phyloP scores from a whole-genome alignment of 2,329 filamentous ascomycete species.

The Amauroascus niger region DNA sequence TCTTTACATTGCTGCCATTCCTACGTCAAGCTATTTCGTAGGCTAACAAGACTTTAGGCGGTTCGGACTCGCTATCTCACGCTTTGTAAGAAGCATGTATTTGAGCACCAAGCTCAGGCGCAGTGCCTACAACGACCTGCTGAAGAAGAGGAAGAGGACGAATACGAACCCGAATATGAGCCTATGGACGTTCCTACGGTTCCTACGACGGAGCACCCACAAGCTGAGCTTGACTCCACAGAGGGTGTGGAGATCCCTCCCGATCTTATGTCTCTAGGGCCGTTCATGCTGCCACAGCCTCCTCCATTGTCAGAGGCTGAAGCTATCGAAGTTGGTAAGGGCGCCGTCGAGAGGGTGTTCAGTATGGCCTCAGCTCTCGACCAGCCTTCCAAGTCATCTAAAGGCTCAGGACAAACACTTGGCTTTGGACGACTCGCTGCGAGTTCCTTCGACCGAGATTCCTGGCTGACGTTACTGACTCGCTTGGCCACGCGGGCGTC shows the following conservation, averaged over 20 bases:
- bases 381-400: conserved; percentile 50
- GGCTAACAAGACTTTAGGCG: conserved; percentile 21
- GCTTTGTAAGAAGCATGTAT: conserved; percentile 30
- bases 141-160: conserved; percentile 63
- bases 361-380: conserved; percentile 65
- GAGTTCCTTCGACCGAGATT: conserved; percentile 72
- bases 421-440: conserved; percentile 80
- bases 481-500: conserved; percentile 73
- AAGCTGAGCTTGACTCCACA: conserved; percentile 64
- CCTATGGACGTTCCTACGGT: conserved; percentile 48
- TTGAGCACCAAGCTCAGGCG: conserved; percentile 18
- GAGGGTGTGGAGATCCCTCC: conserved; percentile 62
- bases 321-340: conserved; percentile 62
- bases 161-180: conserved; percentile 83
- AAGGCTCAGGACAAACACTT: conserved; percentile 36
- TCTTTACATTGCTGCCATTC: conserved; percentile 5
- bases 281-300: conserved; percentile 71
- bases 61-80: conserved; percentile 33
- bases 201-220: conserved; percentile 14
- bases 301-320: conserved; percentile 62
- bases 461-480: conserved; percentile 81
- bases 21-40: background rate
- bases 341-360: conserved; percentile 67
- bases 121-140: conserved; percentile 25
- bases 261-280: conserved; percentile 52